These are phyloP conservation scores for Wallacemonas sp. DNA, from an alignment of 208 protist genomes.

Conservation along the genomic window DNA sequence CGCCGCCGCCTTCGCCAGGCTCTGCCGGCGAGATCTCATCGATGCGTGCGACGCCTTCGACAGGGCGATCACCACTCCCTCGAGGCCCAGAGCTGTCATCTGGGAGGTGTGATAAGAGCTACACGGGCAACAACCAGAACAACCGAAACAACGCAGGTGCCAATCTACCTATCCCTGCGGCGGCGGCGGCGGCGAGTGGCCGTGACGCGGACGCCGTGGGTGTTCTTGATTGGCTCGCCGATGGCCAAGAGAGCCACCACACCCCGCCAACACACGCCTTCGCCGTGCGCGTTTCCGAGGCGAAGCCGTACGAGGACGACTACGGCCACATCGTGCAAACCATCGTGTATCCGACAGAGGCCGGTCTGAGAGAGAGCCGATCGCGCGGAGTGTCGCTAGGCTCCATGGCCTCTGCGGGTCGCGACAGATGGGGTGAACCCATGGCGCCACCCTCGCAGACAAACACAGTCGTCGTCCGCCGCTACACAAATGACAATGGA, in stretches of 20 bases:
- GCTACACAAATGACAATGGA: conserved; percentile 11
- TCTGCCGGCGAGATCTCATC: too few species aligned
- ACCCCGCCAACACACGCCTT: background rate
- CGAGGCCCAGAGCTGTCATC: too few species aligned
- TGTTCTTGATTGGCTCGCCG: background rate
- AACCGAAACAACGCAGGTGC: too few species aligned
- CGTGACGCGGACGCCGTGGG: background rate
- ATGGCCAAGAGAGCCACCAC: background rate
- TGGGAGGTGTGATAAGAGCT: too few species aligned
- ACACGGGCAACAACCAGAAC: background rate
- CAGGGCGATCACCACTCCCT: too few species aligned
- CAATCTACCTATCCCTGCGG: too few species aligned
- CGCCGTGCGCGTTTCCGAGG: conserved; percentile 8
- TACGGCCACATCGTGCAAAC: conserved; percentile 10
- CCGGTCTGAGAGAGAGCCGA: background rate
- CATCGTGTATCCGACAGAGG: background rate
- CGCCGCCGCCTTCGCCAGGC: too few species aligned
- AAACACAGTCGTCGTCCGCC: conserved; percentile 2
- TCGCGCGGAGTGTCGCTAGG: background rate
- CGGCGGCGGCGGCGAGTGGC: background rate
- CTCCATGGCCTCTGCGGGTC: background rate
- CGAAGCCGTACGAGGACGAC: conserved; percentile 9
- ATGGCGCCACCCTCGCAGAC: conserved; percentile 2
- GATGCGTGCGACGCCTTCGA: too few species aligned
- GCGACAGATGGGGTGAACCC: conserved; percentile 8